Evolutionary conservation across 2,329 filamentous ascomycete species (phyloP).

Genomic region (Claviceps arundinis): DNA sequence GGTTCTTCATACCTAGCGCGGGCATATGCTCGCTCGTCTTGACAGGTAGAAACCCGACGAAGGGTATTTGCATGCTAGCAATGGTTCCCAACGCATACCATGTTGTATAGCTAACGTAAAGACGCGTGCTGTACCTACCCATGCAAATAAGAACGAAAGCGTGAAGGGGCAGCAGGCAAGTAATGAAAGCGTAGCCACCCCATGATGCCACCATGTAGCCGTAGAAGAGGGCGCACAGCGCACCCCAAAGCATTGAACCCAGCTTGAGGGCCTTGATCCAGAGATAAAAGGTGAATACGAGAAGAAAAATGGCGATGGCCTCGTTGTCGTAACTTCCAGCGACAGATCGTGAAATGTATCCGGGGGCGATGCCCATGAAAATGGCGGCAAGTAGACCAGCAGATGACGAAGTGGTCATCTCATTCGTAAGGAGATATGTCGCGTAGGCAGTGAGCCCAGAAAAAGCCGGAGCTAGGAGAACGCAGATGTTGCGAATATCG

Average conservation of each 20-base stretch:
- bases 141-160: slow-evolving; percentile 90
- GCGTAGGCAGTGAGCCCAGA: slow-evolving; percentile 89
- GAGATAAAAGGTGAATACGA: slow-evolving; percentile 96
- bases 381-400: slow-evolving; percentile 85
- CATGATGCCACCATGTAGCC: slow-evolving; percentile 99
- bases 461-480: slow-evolving; percentile 86
- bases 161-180: slow-evolving; percentile 88
- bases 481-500: slow-evolving; percentile 98
- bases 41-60: slow-evolving; percentile 93
- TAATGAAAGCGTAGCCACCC: slow-evolving; percentile 99
- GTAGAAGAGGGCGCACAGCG: slow-evolving; percentile 88
- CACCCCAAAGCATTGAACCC: slow-evolving; percentile 93
- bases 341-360: slow-evolving; percentile 95
- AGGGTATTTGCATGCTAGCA: slow-evolving; percentile 98
- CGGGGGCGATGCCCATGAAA: slow-evolving; percentile 96
- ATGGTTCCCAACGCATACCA: slow-evolving; percentile 96
- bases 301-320: slow-evolving; percentile 95
- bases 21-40: slow-evolving; percentile 98
- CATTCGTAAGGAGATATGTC: slow-evolving; percentile 87
- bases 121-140: slow-evolving; percentile 84
- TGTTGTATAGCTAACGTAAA: slow-evolving; percentile 94
- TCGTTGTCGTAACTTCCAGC: slow-evolving; percentile 99
- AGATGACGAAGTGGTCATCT: slow-evolving; percentile 92
- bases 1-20: slow-evolving; percentile 56
- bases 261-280: slow-evolving; percentile 99